Evolutionary conservation across 768 basidiomycete species (phyloP).

Genomic region (Calvatia gigantea): DNA sequence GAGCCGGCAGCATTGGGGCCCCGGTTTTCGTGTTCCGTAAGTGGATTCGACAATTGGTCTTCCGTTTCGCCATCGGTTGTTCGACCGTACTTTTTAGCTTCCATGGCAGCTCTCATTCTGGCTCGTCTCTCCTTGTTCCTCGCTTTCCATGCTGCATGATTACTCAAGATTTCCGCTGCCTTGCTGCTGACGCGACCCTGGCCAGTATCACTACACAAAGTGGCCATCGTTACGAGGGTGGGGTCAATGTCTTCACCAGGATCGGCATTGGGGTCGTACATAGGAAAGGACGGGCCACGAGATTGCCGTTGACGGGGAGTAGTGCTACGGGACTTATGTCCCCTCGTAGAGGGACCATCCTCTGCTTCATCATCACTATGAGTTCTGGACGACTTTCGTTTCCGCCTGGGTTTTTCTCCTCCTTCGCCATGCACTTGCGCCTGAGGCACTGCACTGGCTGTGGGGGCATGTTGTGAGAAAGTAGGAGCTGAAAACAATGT

Average conservation of each 20-base stretch:
- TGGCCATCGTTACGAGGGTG: slow-evolving; percentile 80
- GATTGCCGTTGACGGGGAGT: slow-evolving; percentile 35
- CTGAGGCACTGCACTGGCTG: neutral
- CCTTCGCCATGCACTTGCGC: neutral
- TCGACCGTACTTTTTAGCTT: slow-evolving; percentile 72
- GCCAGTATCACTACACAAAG: slow-evolving; percentile 73
- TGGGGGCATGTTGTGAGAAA: neutral
- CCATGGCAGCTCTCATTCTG: slow-evolving; percentile 59
- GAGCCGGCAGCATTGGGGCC: neutral
- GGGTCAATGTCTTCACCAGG: slow-evolving; percentile 80
- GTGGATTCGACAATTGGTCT: slow-evolving; percentile 12
- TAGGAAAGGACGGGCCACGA: slow-evolving; percentile 48
- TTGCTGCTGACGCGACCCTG: slow-evolving; percentile 78
- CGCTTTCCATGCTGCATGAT: slow-evolving; percentile 70
- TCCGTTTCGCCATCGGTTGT: slow-evolving; percentile 43
- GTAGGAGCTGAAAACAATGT: neutral
- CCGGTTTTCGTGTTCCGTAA: slow-evolving; percentile 15
- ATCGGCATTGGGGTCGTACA: slow-evolving; percentile 54
- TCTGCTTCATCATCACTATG: slow-evolving; percentile 14
- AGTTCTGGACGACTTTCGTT: slow-evolving; percentile 15
- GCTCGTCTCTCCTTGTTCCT: slow-evolving; percentile 64
- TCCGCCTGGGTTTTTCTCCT: slow-evolving; percentile 15
- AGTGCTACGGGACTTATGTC: slow-evolving; percentile 23
- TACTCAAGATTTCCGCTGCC: slow-evolving; percentile 65
- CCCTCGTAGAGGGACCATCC: slow-evolving; percentile 12